phyloP scores from a whole-genome alignment of 2,329 filamentous ascomycete genomes.

The Penicillium expansum region DNA sequence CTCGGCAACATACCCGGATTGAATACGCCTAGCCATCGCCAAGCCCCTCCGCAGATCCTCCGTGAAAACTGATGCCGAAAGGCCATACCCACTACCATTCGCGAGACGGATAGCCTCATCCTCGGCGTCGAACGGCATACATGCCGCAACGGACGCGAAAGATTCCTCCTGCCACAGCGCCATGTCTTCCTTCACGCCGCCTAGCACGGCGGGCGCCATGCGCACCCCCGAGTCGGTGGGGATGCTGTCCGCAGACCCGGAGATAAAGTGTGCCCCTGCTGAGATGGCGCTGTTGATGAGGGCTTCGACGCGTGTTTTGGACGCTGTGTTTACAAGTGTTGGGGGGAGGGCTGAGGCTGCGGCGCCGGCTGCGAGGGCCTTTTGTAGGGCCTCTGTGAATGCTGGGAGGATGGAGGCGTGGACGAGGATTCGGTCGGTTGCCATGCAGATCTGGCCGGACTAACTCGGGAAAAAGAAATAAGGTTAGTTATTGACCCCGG shows the following conservation, averaged over 20 bases:
- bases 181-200: constrained; percentile 66
- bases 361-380: constrained; percentile 37
- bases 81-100: constrained; percentile 76
- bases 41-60: constrained; percentile 59
- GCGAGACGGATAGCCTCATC: constrained; percentile 70
- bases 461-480: constrained; percentile 37
- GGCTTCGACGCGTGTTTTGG: constrained; percentile 43
- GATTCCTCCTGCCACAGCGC: constrained; percentile 69
- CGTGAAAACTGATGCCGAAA: constrained; percentile 70
- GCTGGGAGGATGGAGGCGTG: constrained; percentile 52
- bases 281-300: constrained; percentile 31
- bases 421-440: constrained; percentile 70
- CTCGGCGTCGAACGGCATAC: constrained; percentile 58
- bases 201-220: constrained; percentile 65
- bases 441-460: constrained; percentile 78
- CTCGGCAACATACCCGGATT: constrained; percentile 54
- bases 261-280: constrained; percentile 33
- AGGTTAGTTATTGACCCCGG: not conserved
- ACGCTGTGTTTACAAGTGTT: constrained; percentile 45
- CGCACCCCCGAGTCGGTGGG: constrained; percentile 29
- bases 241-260: constrained; percentile 20
- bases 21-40: constrained; percentile 58
- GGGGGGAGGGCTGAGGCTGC: constrained; percentile 35
- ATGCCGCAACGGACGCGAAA: constrained; percentile 69
- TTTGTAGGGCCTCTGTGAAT: constrained; percentile 53